These are phyloP conservation scores for Cicer cuneatum DNA, from an alignment of 306 rosid genomes.

Conservation along the genomic window DNA sequence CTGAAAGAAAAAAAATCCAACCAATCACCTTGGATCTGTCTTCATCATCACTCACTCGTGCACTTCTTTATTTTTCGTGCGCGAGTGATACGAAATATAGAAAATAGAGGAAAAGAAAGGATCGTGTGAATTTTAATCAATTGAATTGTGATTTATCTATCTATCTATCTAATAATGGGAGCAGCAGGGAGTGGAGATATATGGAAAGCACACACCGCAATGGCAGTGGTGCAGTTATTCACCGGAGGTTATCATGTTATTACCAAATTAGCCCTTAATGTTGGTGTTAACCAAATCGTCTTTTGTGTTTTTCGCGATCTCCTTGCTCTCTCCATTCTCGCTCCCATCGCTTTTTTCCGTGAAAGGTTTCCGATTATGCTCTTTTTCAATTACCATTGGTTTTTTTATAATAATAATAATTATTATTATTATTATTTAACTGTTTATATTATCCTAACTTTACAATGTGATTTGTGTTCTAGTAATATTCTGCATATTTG, in stretches of 20 bases:
- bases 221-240: slow-evolving; percentile 80
- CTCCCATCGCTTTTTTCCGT: slow-evolving; percentile 77
- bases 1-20: background rate
- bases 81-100: background rate
- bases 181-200: slow-evolving; percentile 50
- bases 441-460: too few relatives aligned
- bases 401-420: too few relatives aligned
- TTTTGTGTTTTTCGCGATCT: slow-evolving; percentile 88
- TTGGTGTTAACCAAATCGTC: slow-evolving; percentile 85
- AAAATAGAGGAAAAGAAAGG: background rate
- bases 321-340: slow-evolving; percentile 78
- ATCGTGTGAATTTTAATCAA: background rate
- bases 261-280: slow-evolving; percentile 88
- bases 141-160: background rate
- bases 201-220: slow-evolving; percentile 70
- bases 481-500: background rate
- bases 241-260: slow-evolving; percentile 89
- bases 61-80: background rate
- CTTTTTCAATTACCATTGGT: background rate
- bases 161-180: slow-evolving; percentile 33
- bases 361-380: slow-evolving; percentile 57
- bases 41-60: background rate
- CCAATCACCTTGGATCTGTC: background rate
- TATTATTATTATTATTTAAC: too few relatives aligned
- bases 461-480: too few relatives aligned